phyloP scores from a whole-genome alignment of 2,329 filamentous ascomycete species.

The Sclerotiophoma versabilis region DNA sequence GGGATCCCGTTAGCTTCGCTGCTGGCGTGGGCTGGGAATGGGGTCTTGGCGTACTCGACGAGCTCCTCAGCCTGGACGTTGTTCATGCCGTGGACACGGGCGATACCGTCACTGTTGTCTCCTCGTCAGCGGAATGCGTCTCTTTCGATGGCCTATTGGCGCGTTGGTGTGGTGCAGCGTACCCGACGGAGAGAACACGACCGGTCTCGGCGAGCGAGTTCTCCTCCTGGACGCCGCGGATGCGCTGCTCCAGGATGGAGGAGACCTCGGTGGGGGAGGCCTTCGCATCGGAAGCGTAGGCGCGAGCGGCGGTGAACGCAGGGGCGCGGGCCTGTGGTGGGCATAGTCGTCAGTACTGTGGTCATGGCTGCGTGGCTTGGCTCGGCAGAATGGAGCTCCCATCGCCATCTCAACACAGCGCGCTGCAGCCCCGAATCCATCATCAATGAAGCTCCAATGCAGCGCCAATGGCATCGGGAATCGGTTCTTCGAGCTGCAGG shows the following conservation, averaged over 20 bases:
- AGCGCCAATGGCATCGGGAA: conserved; percentile 45
- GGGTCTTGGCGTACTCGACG: conserved; percentile 80
- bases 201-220: conserved; percentile 96
- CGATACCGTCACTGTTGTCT: conserved; percentile 92
- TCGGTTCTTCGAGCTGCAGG: conserved; percentile 43
- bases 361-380: conserved; percentile 33
- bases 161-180: conserved; percentile 60
- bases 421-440: conserved; percentile 49
- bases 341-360: conserved; percentile 58
- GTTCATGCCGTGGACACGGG: conserved; percentile 99
- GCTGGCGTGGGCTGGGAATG: conserved; percentile 13
- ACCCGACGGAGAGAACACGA: conserved; percentile 98
- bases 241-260: conserved; percentile 98
- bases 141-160: conserved; percentile 37
- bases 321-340: conserved; percentile 80
- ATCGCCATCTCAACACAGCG: conserved; percentile 30
- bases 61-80: conserved; percentile 99
- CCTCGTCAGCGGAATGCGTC: conserved; percentile 42
- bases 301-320: conserved; percentile 78
- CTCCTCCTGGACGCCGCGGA: conserved; percentile 98
- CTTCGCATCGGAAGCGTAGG: conserved; percentile 93
- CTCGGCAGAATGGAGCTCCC: conserved; percentile 45
- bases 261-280: conserved; percentile 97
- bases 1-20: conserved; percentile 38
- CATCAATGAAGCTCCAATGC: conserved; percentile 45